phyloP scores from a whole-genome alignment of 2,329 filamentous ascomycete species.

The Cordyceps tenuipes region DNA sequence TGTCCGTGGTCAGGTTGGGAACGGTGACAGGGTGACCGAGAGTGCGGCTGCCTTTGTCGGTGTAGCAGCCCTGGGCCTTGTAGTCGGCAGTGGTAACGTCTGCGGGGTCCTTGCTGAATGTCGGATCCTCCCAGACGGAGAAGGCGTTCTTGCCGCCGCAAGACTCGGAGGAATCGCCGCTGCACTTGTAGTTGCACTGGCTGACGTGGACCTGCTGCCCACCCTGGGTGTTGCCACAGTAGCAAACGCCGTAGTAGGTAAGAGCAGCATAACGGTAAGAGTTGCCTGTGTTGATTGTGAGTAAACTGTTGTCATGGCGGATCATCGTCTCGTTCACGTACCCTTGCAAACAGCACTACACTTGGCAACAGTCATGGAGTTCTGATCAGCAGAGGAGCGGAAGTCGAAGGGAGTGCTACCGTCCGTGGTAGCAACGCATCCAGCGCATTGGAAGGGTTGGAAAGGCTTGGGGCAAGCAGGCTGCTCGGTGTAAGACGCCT shows the following conservation, averaged over 20 bases:
- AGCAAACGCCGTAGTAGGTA: conserved; percentile 44
- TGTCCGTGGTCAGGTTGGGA: conserved; percentile 32
- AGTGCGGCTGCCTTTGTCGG: conserved; percentile 34
- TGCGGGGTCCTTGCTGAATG: conserved; percentile 34
- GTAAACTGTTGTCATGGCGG: not conserved
- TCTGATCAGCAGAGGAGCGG: conserved; percentile 29
- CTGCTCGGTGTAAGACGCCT: conserved; percentile 17
- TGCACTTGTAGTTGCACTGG: conserved; percentile 51
- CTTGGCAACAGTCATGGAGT: conserved; percentile 38
- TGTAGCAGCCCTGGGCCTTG: conserved; percentile 53
- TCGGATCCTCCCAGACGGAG: conserved; percentile 41
- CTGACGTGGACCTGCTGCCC: conserved; percentile 41
- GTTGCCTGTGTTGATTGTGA: conserved; percentile 27
- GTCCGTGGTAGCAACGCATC: conserved; percentile 36
- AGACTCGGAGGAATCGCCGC: conserved; percentile 32
- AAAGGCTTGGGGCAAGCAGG: conserved; percentile 37
- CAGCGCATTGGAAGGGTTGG: conserved; percentile 38
- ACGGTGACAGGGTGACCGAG: conserved; percentile 35
- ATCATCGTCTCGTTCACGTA: conserved; percentile 14
- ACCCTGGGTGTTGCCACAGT: conserved; percentile 42
- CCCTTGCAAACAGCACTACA: conserved; percentile 43
- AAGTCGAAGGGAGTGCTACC: conserved; percentile 29
- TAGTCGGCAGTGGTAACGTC: conserved; percentile 43
- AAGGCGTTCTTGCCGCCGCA: conserved; percentile 41
- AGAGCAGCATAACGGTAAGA: conserved; percentile 43